Base-by-base conservation (phyloP, 345 rosid species). In the Hevea brasiliensis region DNA sequence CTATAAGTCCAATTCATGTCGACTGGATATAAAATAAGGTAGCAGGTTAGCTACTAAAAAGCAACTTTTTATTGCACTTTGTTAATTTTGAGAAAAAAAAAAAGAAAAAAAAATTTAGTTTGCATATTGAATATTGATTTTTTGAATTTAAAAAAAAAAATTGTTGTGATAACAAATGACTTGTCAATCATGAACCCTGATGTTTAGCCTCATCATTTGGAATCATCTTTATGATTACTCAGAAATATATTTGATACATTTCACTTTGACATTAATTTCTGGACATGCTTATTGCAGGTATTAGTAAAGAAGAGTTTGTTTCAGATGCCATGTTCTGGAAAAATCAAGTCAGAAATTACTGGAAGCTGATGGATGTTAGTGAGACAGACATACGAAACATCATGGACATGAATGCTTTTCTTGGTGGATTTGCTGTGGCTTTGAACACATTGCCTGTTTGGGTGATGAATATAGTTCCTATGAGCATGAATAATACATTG, bases 391-490 rank as follows among this genome's bases (percentile, higher is more conserved):
- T 87, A 77, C 83, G 93, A 73, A 95, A 91, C 81, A 84, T 88
- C 79, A 88, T 95, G 98, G 97, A 95, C 74, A 90, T 92, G 98
- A 92, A 89, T 55, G 90, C 99, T 66, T 84, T 78, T 78, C 56
- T 81, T 54, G 98, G 98, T 62, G 99, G 99, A 59, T 93, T 91
- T 83, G 82, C 91, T 73, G 84, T 76, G 48, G 92, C 94, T 57
- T 75, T 91, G 85, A 86, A 75, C 70, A 72, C 79, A 57, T 81
- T 76, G 14, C 97, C 97, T 12, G 90, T 89, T 65, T 92, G 97
- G 97, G 92, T 95, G 76, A 95, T 93, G 97, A 93, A 93, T 83
- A n/a, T 86, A 45, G 93, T 91, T 71, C 99, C 98, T 65, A 53
- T 71, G 21, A 93, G 82, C 73, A 81, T 73, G 87, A 85, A 82